Conservation (phyloP, 2,329 filamentous ascomycete genomes). For the Arachnomyces sp. region DNA sequence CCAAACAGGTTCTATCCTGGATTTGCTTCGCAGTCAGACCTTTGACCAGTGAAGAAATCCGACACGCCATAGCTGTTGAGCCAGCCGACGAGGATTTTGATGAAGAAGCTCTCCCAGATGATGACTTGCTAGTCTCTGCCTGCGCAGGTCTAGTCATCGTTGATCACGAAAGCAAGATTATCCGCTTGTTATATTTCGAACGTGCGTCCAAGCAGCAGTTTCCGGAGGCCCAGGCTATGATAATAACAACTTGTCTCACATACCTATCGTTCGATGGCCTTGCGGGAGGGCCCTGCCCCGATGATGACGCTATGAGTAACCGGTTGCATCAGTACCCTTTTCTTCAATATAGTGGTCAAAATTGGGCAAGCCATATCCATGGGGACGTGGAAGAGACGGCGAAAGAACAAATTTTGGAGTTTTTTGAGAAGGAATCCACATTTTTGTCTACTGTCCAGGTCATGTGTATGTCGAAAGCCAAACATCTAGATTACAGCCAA, state of each 20-base stretch:
- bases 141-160: background rate
- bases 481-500: background rate
- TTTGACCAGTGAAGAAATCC: background rate
- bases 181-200: background rate
- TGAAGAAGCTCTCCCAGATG: background rate
- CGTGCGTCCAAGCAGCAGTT: background rate
- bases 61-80: slow-evolving; percentile 8
- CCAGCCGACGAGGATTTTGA: slow-evolving; percentile 11
- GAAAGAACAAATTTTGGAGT: background rate
- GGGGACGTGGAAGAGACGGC: background rate
- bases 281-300: background rate
- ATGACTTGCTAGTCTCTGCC: background rate
- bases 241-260: slow-evolving; percentile 26
- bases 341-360: background rate
- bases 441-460: background rate
- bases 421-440: background rate
- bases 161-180: background rate
- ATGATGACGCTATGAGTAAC: background rate
- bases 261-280: slow-evolving; percentile 24
- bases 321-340: background rate
- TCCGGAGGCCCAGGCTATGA: slow-evolving; percentile 6
- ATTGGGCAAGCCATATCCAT: background rate
- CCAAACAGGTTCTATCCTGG: background rate
- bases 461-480: background rate
- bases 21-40: background rate